Evolutionary conservation across 2,329 filamentous ascomycete genomes (phyloP).

Genomic region (Leptographium wingfieldii): DNA sequence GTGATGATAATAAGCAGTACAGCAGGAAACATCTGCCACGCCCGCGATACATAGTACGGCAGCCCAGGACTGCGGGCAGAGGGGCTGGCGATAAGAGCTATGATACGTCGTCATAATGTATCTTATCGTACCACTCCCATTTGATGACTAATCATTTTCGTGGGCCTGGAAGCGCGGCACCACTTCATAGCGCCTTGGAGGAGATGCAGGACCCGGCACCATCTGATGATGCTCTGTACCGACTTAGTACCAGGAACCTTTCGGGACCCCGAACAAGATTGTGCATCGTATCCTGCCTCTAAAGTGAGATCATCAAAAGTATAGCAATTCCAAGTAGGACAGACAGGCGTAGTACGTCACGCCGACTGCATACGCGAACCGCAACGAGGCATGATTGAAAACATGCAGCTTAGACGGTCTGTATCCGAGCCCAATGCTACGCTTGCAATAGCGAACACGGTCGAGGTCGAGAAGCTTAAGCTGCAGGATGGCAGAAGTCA

Average conservation of each 20-base stretch:
- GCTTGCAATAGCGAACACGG: neutral
- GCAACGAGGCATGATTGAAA: slow-evolving; percentile 24
- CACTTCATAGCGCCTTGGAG: neutral
- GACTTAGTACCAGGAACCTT: too few relatives aligned
- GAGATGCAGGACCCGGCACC: neutral
- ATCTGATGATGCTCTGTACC: neutral
- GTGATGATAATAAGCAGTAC: neutral
- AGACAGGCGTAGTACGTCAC: slow-evolving; percentile 18
- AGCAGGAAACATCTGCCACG: neutral
- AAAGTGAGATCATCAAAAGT: too few relatives aligned
- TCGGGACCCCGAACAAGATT: too few relatives aligned
- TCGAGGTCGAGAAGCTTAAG: slow-evolving; percentile 1
- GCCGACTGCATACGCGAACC: slow-evolving; percentile 26
- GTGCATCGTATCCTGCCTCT: too few relatives aligned
- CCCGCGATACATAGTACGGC: neutral
- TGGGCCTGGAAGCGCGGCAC: neutral
- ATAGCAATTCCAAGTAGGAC: neutral
- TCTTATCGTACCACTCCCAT: neutral
- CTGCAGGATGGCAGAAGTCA: neutral
- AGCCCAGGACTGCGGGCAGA: neutral
- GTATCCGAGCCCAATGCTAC: neutral
- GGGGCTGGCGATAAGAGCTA: neutral
- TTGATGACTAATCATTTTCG: neutral
- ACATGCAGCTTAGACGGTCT: slow-evolving; percentile 13
- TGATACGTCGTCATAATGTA: neutral